Percentiles rank a stretch among this genome's conserved stretches.
Conservation (phyloP, 352 stramenopile genomes). For the Phytophthora capsici region DNA sequence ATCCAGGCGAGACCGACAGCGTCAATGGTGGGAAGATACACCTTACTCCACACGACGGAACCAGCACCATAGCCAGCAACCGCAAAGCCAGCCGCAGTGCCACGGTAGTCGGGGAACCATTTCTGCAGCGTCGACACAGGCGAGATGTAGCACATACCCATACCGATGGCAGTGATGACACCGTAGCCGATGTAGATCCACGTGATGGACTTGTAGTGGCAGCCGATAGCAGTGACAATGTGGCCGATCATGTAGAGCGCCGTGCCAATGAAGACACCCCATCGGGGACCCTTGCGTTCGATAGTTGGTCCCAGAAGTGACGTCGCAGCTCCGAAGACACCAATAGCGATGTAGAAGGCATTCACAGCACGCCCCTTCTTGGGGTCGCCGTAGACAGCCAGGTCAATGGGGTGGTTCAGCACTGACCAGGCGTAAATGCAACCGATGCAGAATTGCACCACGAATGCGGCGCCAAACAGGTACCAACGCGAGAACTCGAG, state of each 20-base stretch:
- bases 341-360: slow-evolving; percentile 73
- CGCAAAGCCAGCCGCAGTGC: slow-evolving; percentile 69
- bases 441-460: slow-evolving; percentile 75
- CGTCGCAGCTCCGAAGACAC: slow-evolving; percentile 59
- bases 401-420: slow-evolving; percentile 72
- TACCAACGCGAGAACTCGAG: slow-evolving; percentile 57
- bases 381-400: slow-evolving; percentile 53
- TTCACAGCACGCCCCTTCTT: slow-evolving; percentile 63
- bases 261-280: slow-evolving; percentile 52
- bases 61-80: slow-evolving; percentile 67
- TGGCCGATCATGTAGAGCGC: slow-evolving; percentile 56
- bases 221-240: slow-evolving; percentile 58
- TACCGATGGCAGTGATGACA: slow-evolving; percentile 64
- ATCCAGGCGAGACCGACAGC: slow-evolving; percentile 52
- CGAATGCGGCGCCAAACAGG: slow-evolving; percentile 66
- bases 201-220: slow-evolving; percentile 60
- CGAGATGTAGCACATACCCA: slow-evolving; percentile 72
- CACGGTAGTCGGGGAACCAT: slow-evolving; percentile 81
- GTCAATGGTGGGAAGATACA: slow-evolving; percentile 59
- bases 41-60: slow-evolving; percentile 69
- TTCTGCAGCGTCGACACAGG: slow-evolving; percentile 69
- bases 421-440: slow-evolving; percentile 79
- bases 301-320: slow-evolving; percentile 66
- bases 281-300: slow-evolving; percentile 59
- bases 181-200: slow-evolving; percentile 74